Conservation (phyloP, 1,139 yeast genomes). For the Entelexis paramagnoliae region DNA sequence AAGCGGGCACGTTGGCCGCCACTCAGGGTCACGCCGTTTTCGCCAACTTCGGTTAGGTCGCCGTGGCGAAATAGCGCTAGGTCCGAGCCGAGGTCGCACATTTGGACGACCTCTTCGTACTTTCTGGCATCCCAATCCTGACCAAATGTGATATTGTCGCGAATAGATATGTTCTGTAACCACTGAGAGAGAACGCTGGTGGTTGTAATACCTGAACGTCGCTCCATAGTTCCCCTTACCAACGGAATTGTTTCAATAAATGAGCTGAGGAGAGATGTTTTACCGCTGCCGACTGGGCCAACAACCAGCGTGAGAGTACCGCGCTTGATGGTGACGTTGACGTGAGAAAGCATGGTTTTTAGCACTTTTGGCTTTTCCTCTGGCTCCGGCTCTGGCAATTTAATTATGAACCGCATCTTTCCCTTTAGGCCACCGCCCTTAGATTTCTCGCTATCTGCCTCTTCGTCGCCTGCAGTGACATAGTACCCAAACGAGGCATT, state of each 20-base stretch:
- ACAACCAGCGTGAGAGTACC: constrained; percentile 61
- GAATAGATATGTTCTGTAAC: constrained; percentile 74
- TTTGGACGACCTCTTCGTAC: constrained; percentile 47
- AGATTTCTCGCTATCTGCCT: background rate
- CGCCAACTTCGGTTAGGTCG: constrained; percentile 81
- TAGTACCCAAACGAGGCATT: constrained; percentile 10
- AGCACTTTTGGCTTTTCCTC: background rate
- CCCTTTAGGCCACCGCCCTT: too few species aligned
- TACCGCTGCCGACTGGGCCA: constrained; percentile 63
- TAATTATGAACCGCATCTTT: background rate
- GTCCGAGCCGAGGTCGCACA: constrained; percentile 62
- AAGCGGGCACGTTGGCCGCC: constrained; percentile 92
- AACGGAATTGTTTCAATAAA: constrained; percentile 51
- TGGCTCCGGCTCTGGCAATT: background rate
- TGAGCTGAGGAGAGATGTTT: constrained; percentile 52
- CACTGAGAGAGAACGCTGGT: constrained; percentile 52
- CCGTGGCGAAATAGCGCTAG: constrained; percentile 65
- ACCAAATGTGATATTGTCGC: constrained; percentile 68
- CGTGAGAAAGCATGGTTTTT: constrained; percentile 24
- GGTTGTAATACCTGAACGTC: constrained; percentile 24
- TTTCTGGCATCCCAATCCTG: constrained; percentile 42
- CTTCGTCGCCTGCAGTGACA: background rate
- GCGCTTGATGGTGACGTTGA: constrained; percentile 37
- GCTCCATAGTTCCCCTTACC: constrained; percentile 39
- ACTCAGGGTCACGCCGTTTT: constrained; percentile 78